phyloP scores from a whole-genome alignment of 2,329 filamentous ascomycete genomes.

The Talaromyces verruculosus region DNA sequence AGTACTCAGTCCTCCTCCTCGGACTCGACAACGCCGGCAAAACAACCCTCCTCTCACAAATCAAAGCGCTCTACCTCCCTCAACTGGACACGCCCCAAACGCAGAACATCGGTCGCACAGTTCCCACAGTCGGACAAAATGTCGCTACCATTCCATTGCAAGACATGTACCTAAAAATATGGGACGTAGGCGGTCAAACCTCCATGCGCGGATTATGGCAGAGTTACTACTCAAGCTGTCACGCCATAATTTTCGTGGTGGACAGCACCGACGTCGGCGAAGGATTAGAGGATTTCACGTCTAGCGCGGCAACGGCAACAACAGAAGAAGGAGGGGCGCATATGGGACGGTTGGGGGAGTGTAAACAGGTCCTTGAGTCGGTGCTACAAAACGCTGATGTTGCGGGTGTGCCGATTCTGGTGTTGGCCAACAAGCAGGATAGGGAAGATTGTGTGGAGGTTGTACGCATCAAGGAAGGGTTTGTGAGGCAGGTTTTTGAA shows the following conservation, averaged over 20 bases:
- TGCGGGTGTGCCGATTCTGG: slow-evolving; percentile 84
- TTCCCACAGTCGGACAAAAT: slow-evolving; percentile 96
- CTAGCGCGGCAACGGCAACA: slow-evolving; percentile 15
- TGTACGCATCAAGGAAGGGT: slow-evolving; percentile 92
- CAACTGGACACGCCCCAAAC: slow-evolving; percentile 36
- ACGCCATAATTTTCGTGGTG: slow-evolving; percentile 97
- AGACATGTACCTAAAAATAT: slow-evolving; percentile 97
- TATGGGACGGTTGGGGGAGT: slow-evolving; percentile 72
- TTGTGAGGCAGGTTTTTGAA: slow-evolving; percentile 94
- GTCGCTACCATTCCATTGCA: slow-evolving; percentile 86
- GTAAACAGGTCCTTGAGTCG: slow-evolving; percentile 81
- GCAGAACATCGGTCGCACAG: slow-evolving; percentile 73
- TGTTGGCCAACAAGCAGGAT: slow-evolving; percentile 97
- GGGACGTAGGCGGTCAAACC: slow-evolving; percentile 95
- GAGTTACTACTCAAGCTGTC: slow-evolving; percentile 88
- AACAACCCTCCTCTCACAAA: slow-evolving; percentile 95
- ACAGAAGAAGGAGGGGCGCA: slow-evolving; percentile 29
- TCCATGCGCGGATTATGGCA: slow-evolving; percentile 89
- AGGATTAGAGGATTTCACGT: slow-evolving; percentile 62
- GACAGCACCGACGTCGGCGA: slow-evolving; percentile 86
- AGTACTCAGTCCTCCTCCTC: slow-evolving; percentile 95
- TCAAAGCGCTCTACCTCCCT: slow-evolving; percentile 76
- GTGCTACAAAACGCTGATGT: slow-evolving; percentile 85
- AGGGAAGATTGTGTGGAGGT: slow-evolving; percentile 97
- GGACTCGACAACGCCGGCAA: slow-evolving; percentile 98